phyloP scores from a whole-genome alignment of 2,329 filamentous ascomycete genomes.

The Monilinia fructigena region DNA sequence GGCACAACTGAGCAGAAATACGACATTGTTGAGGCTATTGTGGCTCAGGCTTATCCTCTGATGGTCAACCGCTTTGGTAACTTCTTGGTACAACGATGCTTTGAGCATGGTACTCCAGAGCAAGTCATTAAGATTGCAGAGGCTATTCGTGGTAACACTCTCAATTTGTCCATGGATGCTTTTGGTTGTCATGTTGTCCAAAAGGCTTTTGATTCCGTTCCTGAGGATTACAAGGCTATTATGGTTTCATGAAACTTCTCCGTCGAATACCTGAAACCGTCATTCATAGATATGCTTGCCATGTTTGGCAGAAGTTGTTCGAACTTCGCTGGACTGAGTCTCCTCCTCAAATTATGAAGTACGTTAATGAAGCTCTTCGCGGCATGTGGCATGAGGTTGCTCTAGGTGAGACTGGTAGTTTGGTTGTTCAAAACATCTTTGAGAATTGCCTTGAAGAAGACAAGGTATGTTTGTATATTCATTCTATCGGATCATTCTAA shows the following conservation, averaged over 20 bases:
- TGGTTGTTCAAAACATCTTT: conserved; percentile 99
- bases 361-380: conserved; percentile 88
- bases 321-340: conserved; percentile 94
- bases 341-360: conserved; percentile 97
- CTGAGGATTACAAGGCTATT: conserved; percentile 94
- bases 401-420: conserved; percentile 90
- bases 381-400: conserved; percentile 99
- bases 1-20: conserved; percentile 94
- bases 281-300: conserved; percentile 96
- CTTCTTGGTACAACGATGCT: conserved; percentile 97
- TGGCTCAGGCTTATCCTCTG: conserved; percentile 87
- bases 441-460: conserved; percentile 98
- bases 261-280: conserved; percentile 96
- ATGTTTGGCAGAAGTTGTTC: conserved; percentile 99
- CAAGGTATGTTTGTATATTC: conserved; percentile 62
- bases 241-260: conserved; percentile 99
- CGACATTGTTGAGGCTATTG: conserved; percentile 94
- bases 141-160: conserved; percentile 87
- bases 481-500: conserved; percentile 27
- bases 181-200: conserved; percentile 98
- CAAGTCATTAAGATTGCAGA: conserved; percentile 94
- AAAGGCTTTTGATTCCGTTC: conserved; percentile 96
- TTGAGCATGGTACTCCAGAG: conserved; percentile 93
- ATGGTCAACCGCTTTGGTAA: conserved; percentile 99
- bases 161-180: conserved; percentile 95